Percentiles rank a stretch among this genome's conserved stretches.
These are phyloP conservation scores for Phylloporus rhodoxanthus DNA, from an alignment of 768 basidiomycete species.

Conservation along the genomic window DNA sequence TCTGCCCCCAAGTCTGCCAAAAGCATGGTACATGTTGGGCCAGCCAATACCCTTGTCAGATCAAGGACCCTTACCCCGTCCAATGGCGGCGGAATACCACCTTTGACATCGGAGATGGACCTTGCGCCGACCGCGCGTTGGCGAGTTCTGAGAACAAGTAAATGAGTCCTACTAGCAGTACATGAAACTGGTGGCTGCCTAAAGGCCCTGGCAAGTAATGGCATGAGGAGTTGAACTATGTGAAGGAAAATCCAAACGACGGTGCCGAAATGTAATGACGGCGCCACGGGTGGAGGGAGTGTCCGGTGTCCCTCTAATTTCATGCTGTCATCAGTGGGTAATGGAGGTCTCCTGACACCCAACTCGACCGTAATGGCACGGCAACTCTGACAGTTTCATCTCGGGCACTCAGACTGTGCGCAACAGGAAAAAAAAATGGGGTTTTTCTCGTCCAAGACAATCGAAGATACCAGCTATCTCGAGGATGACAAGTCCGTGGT, in stretches of 20 bases:
- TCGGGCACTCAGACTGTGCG: not conserved
- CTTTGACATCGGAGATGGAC: conserved; percentile 10
- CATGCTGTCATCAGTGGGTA: conserved; percentile 5
- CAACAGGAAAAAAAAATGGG: conserved; percentile 19
- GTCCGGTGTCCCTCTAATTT: conserved; percentile 21
- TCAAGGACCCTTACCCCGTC: conserved; percentile 81
- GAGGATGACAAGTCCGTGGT: conserved; percentile 44
- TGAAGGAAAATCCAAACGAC: not conserved
- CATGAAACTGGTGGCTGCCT: not conserved
- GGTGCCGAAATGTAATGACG: not conserved
- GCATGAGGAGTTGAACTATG: conserved; percentile 6
- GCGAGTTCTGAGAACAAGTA: not conserved
- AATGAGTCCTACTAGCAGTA: not conserved
- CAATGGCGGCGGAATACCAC: conserved; percentile 72
- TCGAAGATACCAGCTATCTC: conserved; percentile 12
- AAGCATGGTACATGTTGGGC: conserved; percentile 88
- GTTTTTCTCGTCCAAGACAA: conserved; percentile 28
- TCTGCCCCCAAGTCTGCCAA: conserved; percentile 91
- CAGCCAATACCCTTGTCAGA: conserved; percentile 86
- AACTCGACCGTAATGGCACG: conserved; percentile 8
- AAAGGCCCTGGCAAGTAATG: not conserved
- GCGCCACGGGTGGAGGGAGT: conserved; percentile 10
- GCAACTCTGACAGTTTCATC: conserved; percentile 4
- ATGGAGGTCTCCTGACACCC: conserved; percentile 22
- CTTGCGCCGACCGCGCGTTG: conserved; percentile 5